phyloP scores from a whole-genome alignment of 805 yeast genomes.

The Wickerhamomyces bovis region DNA sequence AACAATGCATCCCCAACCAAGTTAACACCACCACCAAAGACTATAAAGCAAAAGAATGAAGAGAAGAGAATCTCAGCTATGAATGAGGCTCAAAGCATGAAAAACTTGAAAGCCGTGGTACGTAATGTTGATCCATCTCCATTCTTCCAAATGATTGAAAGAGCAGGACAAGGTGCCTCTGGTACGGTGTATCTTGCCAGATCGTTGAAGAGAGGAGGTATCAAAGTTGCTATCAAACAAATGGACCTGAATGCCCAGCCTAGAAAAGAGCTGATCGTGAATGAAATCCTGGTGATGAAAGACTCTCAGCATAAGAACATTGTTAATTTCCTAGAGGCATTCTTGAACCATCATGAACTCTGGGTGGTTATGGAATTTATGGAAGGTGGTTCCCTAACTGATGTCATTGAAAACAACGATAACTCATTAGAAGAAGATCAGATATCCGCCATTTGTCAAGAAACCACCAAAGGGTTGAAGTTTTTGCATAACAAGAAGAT shows the following conservation, averaged over 20 bases:
- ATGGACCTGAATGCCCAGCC: conserved; percentile 91
- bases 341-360: conserved; percentile 67
- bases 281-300: conserved; percentile 95
- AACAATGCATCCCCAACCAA: conserved; percentile 15
- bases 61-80: conserved; percentile 54
- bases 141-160: conserved; percentile 66
- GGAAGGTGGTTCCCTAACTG: conserved; percentile 98
- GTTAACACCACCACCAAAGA: conserved; percentile 15
- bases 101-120: conserved; percentile 76
- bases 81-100: conserved; percentile 85
- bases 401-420: conserved; percentile 86
- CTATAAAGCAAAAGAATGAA: conserved; percentile 31
- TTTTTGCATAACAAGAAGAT: conserved; percentile 89
- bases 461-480: conserved; percentile 85
- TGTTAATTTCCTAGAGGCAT: conserved; percentile 91
- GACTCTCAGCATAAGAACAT: conserved; percentile 92
- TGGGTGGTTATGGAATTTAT: conserved; percentile 99
- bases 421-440: conserved; percentile 71
- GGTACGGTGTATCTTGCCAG: conserved; percentile 92
- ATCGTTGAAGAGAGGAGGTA: conserved; percentile 46
- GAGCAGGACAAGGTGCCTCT: conserved; percentile 97
- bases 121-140: conserved; percentile 82
- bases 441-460: conserved; percentile 85
- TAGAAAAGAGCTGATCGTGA: conserved; percentile 88
- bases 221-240: conserved; percentile 91